phyloP scores from a whole-genome alignment of 1,139 yeast genomes.

The Suzukiozyma palmioleophila region DNA sequence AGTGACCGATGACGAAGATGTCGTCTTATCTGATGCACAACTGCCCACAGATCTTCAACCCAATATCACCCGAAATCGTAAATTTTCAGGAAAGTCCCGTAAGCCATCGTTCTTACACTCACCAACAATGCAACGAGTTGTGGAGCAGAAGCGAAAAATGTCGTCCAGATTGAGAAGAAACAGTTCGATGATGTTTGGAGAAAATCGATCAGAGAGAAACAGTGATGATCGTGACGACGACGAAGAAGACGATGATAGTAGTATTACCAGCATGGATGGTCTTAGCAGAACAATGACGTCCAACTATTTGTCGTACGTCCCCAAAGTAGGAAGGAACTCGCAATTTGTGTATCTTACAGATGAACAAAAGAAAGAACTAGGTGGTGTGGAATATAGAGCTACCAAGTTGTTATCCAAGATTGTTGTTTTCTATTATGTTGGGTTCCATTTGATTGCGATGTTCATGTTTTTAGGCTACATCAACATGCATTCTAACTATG shows the following conservation, averaged over 20 bases:
- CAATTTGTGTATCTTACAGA: conserved; percentile 79
- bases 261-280: conserved; percentile 10
- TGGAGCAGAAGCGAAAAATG: conserved; percentile 1
- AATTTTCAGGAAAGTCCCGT: conserved; percentile 30
- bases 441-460: conserved; percentile 63
- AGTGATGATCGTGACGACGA: conserved; percentile 3
- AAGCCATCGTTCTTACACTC: conserved; percentile 24
- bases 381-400: conserved; percentile 96
- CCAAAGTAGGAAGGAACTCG: conserved; percentile 94
- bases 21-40: conserved; percentile 9
- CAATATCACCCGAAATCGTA: conserved; percentile 17
- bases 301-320: conserved; percentile 81
- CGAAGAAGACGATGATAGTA: conserved; percentile 16
- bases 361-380: conserved; percentile 87
- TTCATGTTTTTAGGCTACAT: conserved; percentile 67
- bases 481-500: conserved; percentile 37
- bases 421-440: conserved; percentile 63
- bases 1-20: conserved; percentile 16
- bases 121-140: conserved; percentile 41
- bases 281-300: conserved; percentile 40
- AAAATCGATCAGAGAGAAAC: conserved; percentile 1
- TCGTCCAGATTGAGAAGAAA: background rate
- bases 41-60: background rate
- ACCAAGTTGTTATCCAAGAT: conserved; percentile 70
- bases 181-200: conserved; percentile 2